These are phyloP conservation scores for Calonectria pseudoturangicola DNA, from an alignment of 2,329 filamentous ascomycete species.

Conservation along the genomic window DNA sequence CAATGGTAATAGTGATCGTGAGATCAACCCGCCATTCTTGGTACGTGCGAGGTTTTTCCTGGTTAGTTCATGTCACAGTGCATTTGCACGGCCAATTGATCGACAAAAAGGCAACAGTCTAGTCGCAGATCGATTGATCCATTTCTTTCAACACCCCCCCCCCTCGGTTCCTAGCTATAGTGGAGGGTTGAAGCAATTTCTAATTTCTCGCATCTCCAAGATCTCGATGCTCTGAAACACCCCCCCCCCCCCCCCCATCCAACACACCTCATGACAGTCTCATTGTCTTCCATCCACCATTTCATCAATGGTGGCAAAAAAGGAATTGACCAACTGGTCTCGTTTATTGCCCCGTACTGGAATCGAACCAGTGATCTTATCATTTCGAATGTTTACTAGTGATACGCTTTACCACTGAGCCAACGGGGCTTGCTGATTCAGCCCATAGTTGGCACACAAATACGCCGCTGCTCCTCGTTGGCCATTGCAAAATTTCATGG, in stretches of 20 bases:
- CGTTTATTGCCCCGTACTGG: slow-evolving; percentile 36
- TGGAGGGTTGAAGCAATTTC: background rate
- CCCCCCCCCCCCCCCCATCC: too few relatives aligned
- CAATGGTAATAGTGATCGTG: background rate
- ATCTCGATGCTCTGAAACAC: slow-evolving; percentile 30
- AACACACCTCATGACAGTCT: background rate
- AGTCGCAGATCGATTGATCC: background rate
- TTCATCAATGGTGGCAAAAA: background rate
- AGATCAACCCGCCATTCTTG: background rate
- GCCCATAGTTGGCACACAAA: background rate
- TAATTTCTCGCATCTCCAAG: background rate
- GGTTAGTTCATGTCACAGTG: background rate
- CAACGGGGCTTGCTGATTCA: slow-evolving; percentile 30
- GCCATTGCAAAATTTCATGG: background rate
- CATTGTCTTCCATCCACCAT: background rate
- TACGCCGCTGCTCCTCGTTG: background rate
- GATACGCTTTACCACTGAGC: slow-evolving; percentile 45
- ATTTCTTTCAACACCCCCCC: too few relatives aligned
- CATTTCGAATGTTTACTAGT: slow-evolving; percentile 41
- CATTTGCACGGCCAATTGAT: background rate
- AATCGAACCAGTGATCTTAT: slow-evolving; percentile 45
- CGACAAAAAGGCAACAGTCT: background rate
- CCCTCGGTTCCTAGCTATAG: background rate
- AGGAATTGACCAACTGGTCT: background rate
- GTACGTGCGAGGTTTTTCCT: background rate